These are phyloP conservation scores for Kazachstania kunashirensis DNA, from an alignment of 805 yeast genomes.

Conservation along the genomic window DNA sequence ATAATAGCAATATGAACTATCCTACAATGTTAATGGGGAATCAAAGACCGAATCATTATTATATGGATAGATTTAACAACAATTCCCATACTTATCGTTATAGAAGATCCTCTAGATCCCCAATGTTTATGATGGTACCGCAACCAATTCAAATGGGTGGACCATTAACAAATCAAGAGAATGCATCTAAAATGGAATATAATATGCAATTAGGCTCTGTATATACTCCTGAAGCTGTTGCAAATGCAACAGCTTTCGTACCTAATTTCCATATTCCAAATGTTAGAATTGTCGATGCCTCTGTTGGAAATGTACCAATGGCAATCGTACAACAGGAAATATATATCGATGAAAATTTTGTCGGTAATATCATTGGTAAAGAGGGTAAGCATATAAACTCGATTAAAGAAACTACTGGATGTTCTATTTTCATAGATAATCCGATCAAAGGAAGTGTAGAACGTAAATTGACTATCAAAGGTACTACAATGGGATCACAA, in stretches of 20 bases:
- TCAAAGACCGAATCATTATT: conserved; percentile 25
- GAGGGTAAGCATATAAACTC: conserved; percentile 77
- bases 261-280: conserved; percentile 22
- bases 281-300: conserved; percentile 17
- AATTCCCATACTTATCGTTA: conserved; percentile 5
- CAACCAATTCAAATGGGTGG: conserved; percentile 1
- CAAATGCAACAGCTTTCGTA: conserved; percentile 21
- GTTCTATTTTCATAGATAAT: conserved; percentile 61
- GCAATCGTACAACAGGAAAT: conserved; percentile 52
- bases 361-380: conserved; percentile 79
- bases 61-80: conserved; percentile 16
- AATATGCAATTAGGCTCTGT: conserved; percentile 4
- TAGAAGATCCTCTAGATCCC: conserved; percentile 12
- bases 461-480: conserved; percentile 58
- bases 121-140: conserved; percentile 9
- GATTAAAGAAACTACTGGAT: conserved; percentile 64
- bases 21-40: conserved; percentile 2
- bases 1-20: background rate
- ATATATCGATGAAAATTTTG: conserved; percentile 64
- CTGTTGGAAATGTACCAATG: conserved; percentile 21
- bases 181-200: background rate
- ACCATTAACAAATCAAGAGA: conserved; percentile 1
- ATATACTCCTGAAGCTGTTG: conserved; percentile 22
- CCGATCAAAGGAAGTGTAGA: conserved; percentile 45
- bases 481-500: conserved; percentile 58